Evolutionary conservation across 2,329 filamentous ascomycete species (phyloP), one percentile per base, ranked within the genome.

Genomic region (Xylaria sp.): DNA sequence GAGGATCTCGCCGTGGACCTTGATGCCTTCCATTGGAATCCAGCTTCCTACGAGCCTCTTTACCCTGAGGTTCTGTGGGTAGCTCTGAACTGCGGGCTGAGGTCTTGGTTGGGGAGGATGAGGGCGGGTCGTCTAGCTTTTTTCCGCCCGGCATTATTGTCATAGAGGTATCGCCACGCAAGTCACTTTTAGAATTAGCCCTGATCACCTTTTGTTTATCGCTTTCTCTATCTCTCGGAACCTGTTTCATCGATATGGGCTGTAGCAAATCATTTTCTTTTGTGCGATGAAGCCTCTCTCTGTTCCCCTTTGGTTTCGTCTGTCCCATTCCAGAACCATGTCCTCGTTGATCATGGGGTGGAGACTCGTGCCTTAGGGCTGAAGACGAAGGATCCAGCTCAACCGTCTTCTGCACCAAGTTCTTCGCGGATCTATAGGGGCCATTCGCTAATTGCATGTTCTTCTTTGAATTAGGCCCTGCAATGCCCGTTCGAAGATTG

Each of bases 11-110:
- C 1, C n/a, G 26, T n/a, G n/a, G 13, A 6, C 44, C 16, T 16
- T 24, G 37, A 4, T 2, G 39, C 26, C 48, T 51, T 44, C 61
- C 11, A 39, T 50, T 54, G n/a, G 45, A 20, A 46, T 43, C 44
- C 16, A 40, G 49, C 18, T 18, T 16, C 11, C 54, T 37, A 21
- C 24, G n/a, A 44, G 11, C 37, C 8, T 22, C 37, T 22, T 22
- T 20, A 29, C 37, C 34, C 3, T 39, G 40, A 4, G 24, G 4
- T 29, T 37, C 22, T 22, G 40, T 11, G 16, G 13, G 2, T 8
- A 38, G 39, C 19, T 20, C 39, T 20, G 39, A 19, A 16, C 24
- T 47, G 37, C 21, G 49, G 34, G 21, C 20, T 6, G 38, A 47
- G 18, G 22, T n/a, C 17, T 43, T 37, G 13, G 44, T 4, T 38